phyloP scores from a whole-genome alignment of 352 stramenopile species.

The Thalassiosira livingstoniorum region DNA sequence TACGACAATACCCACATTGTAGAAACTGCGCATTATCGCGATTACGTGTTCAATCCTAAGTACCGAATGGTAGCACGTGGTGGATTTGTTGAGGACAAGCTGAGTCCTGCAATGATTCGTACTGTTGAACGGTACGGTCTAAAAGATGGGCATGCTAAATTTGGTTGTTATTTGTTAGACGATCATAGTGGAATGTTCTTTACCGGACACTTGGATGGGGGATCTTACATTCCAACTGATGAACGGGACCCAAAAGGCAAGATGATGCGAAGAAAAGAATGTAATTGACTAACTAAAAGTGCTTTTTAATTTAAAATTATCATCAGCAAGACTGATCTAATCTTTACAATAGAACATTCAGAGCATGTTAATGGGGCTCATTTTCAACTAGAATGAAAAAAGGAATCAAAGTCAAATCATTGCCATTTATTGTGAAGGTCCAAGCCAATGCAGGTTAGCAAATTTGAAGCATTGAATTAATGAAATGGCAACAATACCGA shows the following conservation, averaged over 20 bases:
- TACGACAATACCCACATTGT: constrained; percentile 86
- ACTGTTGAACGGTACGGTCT: constrained; percentile 75
- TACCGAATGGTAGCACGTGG: constrained; percentile 81
- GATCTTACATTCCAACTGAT: constrained; percentile 55
- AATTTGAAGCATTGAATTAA: no score
- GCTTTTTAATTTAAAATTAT: no score
- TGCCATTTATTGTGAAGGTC: no score
- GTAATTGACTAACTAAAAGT: background rate
- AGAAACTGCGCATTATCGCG: constrained; percentile 77
- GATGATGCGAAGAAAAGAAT: background rate
- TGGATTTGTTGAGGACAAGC: constrained; percentile 81
- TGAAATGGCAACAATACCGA: no score
- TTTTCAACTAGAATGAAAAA: no score
- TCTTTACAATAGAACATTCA: no score
- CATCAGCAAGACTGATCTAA: no score
- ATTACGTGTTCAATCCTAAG: constrained; percentile 81
- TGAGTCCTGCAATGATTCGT: constrained; percentile 73
- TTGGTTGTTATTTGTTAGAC: constrained; percentile 84
- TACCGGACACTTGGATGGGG: constrained; percentile 83
- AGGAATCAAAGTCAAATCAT: no score
- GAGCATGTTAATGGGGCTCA: no score
- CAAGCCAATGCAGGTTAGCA: no score
- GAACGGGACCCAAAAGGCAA: constrained; percentile 15
- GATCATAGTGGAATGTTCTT: constrained; percentile 83
- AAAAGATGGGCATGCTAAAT: constrained; percentile 67